These are phyloP conservation scores for Leccinum ochraceum DNA, from an alignment of 768 basidiomycete genomes.

Conservation along the genomic window DNA sequence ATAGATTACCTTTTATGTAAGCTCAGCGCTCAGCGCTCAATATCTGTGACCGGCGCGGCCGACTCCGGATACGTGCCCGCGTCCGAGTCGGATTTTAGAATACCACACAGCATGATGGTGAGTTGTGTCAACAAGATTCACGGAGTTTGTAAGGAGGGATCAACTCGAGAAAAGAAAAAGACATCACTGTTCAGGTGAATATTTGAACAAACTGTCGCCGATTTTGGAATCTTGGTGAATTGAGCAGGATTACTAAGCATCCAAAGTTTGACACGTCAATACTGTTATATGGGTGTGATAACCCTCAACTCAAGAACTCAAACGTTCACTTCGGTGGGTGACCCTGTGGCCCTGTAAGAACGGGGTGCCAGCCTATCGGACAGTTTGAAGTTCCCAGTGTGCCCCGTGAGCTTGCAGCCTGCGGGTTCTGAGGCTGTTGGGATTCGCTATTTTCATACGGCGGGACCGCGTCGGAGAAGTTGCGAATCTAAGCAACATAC, in stretches of 20 bases:
- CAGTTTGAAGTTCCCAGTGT: not conserved
- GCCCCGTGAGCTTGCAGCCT: not conserved
- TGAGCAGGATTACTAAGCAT: not conserved
- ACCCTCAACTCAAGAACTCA: not conserved
- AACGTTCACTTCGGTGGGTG: not conserved
- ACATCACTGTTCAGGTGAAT: not conserved
- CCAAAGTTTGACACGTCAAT: not conserved
- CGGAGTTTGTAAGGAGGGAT: not conserved
- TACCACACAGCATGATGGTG: conserved; percentile 1
- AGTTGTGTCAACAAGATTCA: conserved; percentile 10
- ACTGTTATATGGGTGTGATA: not conserved
- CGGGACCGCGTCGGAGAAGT: not conserved
- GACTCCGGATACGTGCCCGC: not conserved
- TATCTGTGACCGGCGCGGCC: no score
- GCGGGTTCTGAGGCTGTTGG: not conserved
- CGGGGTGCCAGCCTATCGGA: no score
- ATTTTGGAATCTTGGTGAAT: not conserved
- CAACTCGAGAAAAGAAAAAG: not conserved
- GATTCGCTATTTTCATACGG: not conserved
- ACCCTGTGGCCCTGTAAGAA: not conserved
- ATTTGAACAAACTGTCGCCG: not conserved
- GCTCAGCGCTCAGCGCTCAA: not conserved
- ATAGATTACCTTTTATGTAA: conserved; percentile 6
- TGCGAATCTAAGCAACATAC: not conserved
- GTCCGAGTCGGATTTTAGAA: not conserved